A percentile compares a stretch with the other conserved stretches of the same genome.
These are phyloP conservation scores for Lentinula sp. DNA, from an alignment of 768 basidiomycete genomes.

Conservation along the genomic window DNA sequence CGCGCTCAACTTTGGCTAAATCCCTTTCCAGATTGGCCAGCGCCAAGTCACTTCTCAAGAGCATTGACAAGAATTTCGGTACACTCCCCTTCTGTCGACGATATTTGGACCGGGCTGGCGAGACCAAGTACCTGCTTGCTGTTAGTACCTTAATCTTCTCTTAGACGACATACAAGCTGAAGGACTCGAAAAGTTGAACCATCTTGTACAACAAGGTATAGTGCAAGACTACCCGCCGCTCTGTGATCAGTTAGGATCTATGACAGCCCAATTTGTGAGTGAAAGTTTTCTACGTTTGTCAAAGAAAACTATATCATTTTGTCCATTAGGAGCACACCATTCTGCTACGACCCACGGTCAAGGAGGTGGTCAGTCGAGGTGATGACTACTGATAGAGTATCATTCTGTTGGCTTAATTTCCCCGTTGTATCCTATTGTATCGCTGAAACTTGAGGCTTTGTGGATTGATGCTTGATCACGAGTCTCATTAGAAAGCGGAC, in stretches of 20 bases:
- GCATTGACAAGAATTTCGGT: slow-evolving; percentile 90
- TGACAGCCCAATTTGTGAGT: slow-evolving; percentile 88
- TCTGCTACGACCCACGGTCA: slow-evolving; percentile 74
- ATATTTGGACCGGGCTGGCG: slow-evolving; percentile 89
- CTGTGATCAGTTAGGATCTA: slow-evolving; percentile 75
- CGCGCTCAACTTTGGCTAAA: neutral
- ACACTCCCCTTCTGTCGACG: slow-evolving; percentile 93
- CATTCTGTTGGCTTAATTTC: too few species aligned
- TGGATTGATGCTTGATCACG: neutral
- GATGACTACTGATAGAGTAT: slow-evolving; percentile 57
- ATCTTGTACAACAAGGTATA: slow-evolving; percentile 82
- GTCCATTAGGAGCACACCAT: slow-evolving; percentile 74
- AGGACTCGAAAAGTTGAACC: slow-evolving; percentile 57
- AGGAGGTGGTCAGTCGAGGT: slow-evolving; percentile 80
- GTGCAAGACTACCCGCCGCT: slow-evolving; percentile 83
- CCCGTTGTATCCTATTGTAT: neutral
- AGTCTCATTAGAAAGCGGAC: neutral
- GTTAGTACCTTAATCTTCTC: slow-evolving; percentile 33
- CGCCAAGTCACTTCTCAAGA: slow-evolving; percentile 79
- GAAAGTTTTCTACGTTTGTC: neutral
- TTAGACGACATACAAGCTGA: neutral
- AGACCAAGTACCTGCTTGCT: slow-evolving; percentile 89
- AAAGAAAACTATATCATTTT: neutral
- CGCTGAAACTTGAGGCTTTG: neutral
- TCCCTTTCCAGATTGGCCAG: slow-evolving; percentile 55